Percentiles rank a stretch among this genome's conserved stretches.
These are phyloP conservation scores for Mrakiaceae sp. DNA, from an alignment of 1,284 basidiomycete species.

Conservation along the genomic window DNA sequence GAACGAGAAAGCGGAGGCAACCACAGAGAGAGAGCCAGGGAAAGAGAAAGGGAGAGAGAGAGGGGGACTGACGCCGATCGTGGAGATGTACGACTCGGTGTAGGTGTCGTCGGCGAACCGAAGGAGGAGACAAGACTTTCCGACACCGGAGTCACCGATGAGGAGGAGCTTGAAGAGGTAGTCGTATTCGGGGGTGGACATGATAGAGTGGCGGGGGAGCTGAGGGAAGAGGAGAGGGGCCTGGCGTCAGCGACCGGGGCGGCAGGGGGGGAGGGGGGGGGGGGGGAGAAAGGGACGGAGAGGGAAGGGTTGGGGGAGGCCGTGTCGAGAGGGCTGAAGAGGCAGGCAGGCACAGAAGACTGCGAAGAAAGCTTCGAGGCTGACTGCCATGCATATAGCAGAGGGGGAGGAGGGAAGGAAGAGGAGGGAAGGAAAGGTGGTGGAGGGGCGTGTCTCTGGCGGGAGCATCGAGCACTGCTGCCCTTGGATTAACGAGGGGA, in stretches of 20 bases:
- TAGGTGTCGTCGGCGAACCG: constrained; percentile 99
- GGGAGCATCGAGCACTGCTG: neutral
- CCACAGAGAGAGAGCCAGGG: neutral
- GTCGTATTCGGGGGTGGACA: constrained; percentile 76
- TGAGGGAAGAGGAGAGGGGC: neutral
- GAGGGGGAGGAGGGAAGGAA: neutral
- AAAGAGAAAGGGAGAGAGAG: neutral
- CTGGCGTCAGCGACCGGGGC: neutral
- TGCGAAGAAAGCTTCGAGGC: neutral
- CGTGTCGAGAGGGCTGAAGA: neutral
- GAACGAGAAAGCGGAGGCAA: neutral
- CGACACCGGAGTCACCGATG: constrained; percentile 79
- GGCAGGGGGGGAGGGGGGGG: neutral
- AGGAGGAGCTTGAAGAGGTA: constrained; percentile 87
- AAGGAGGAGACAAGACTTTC: constrained; percentile 92
- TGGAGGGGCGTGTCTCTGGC: neutral
- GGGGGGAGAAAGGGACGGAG: neutral
- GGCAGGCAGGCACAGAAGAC: neutral
- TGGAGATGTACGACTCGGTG: constrained; percentile 97
- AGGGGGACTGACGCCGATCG: constrained; percentile 59
- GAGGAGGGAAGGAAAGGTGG: neutral
- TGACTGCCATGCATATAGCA: too few species aligned
- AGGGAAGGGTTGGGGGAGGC: neutral
- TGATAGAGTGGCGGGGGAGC: neutral
- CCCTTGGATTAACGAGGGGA: neutral